Conservation (phyloP, 179 eudicot genomes). For the Beta lomatogona region DNA sequence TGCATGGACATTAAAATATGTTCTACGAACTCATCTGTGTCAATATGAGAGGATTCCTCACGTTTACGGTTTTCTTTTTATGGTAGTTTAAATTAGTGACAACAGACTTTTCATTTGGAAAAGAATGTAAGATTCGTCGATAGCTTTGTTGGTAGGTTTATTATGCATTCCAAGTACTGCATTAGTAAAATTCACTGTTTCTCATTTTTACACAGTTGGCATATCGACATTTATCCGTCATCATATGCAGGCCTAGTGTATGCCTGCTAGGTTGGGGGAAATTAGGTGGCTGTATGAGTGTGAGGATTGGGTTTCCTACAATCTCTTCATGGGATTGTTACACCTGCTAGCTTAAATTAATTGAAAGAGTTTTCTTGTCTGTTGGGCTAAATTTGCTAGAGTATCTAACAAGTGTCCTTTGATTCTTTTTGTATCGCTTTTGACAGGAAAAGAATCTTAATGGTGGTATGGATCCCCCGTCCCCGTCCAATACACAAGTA, state of each 20-base stretch:
- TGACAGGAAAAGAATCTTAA: slow-evolving; percentile 48
- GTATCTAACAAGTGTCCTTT: slow-evolving; percentile 13
- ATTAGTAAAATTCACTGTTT: background rate
- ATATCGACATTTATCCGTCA: background rate
- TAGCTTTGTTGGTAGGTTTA: background rate
- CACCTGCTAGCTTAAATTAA: background rate
- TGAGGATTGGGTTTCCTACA: background rate
- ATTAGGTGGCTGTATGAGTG: background rate
- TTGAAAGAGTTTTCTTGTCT: background rate
- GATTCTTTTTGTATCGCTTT: slow-evolving; percentile 3
- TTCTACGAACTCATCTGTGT: background rate
- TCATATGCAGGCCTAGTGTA: background rate
- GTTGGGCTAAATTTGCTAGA: too few species aligned
- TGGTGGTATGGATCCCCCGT: slow-evolving; percentile 28
- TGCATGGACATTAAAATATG: background rate
- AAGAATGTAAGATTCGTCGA: background rate
- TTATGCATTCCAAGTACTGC: background rate
- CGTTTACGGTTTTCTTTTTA: background rate
- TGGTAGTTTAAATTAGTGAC: too few species aligned
- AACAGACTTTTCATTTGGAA: background rate
- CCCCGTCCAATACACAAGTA: slow-evolving; percentile 25
- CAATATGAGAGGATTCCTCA: background rate
- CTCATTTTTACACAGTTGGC: background rate
- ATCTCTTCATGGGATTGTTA: background rate
- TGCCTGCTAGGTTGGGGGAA: background rate